Evolutionary conservation across 306 rosid species (phyloP), one percentile per base, ranked within the genome.

Genomic region (Medicago lupulina): DNA sequence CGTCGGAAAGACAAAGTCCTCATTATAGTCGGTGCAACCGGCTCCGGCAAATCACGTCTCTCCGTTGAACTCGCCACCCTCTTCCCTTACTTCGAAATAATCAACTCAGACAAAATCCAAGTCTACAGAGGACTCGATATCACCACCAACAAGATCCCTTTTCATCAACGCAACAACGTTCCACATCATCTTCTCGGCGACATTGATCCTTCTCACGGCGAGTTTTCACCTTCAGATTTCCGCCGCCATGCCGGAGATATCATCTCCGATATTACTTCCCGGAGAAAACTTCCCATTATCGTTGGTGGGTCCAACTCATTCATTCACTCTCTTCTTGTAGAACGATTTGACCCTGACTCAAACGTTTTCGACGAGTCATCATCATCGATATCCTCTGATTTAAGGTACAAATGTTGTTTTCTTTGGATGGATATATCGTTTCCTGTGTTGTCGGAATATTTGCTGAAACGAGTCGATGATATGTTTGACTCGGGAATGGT

Each of bases 21-120:
- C 0, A 83, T 95, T 62, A 85, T 95, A 40, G 80, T 95, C 83
- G 98, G 98, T 0, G 88, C 97, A 67, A 95, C 98, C 38, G 98
- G 98, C 12, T 81, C 91, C 61, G 97, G 97, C 1, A 95, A 95
- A 65, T 87, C 98, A 1, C 83, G 87, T 4, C 96, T 95, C 36
- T 95, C 98, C 70, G 43, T 95, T 57, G 98, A 95, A 71, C 87
- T 95, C 21, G 93, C 97, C 65, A 60, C 86, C 11, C 91, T 64
- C 23, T 92, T 82, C 83, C 82, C 87, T 23, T 76, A 14, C 23
- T 81, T 85, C 3, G 99, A 95, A 64, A 81, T 95, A 78, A 81
- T 95, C 67, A 95, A 92, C 90, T 88, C 92, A 4, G 99, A 95
- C 79, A 95, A 92, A 87, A 92, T 95, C 82, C 97, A 95, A 75